Evolutionary conservation across 768 basidiomycete species (phyloP).

Genomic region (Austroboletus eburneus): DNA sequence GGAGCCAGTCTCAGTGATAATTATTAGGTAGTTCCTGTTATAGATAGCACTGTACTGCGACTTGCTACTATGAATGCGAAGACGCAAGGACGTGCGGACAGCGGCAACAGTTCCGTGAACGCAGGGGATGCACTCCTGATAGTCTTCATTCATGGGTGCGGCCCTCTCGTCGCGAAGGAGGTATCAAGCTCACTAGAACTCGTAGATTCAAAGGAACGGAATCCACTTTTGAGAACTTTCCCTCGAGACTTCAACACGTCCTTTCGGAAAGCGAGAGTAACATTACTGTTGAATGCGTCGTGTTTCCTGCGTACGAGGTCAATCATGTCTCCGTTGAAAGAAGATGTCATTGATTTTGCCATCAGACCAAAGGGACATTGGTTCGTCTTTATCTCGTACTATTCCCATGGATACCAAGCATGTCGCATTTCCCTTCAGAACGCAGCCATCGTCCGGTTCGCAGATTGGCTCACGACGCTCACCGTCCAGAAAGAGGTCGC

Average conservation of each 20-base stretch:
- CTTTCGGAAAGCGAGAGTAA: conserved; percentile 60
- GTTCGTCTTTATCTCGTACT: conserved; percentile 41
- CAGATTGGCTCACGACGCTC: conserved; percentile 89
- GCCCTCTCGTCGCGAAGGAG: not conserved
- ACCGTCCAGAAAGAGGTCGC: conserved; percentile 83
- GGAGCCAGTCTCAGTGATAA: conserved; percentile 30
- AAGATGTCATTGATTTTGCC: conserved; percentile 10
- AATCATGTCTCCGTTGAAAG: conserved; percentile 5
- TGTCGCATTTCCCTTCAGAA: conserved; percentile 40
- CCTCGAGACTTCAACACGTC: conserved; percentile 72
- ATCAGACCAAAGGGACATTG: conserved; percentile 84
- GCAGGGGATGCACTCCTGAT: conserved; percentile 53
- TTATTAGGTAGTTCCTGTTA: conserved; percentile 7
- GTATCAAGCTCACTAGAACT: conserved; percentile 2
- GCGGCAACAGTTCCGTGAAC: not conserved
- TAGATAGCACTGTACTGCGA: conserved; percentile 4
- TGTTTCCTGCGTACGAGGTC: conserved; percentile 90
- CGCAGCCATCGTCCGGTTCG: conserved; percentile 78
- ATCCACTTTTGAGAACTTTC: conserved; percentile 73
- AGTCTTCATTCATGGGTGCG: conserved; percentile 79
- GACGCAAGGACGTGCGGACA: conserved; percentile 6
- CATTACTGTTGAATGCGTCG: conserved; percentile 61
- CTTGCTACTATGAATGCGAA: conserved; percentile 10
- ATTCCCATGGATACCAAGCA: conserved; percentile 1
- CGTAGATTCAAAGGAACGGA: conserved; percentile 57